Conservation (phyloP, 2,329 filamentous ascomycete genomes). For the Diaporthe batatas region DNA sequence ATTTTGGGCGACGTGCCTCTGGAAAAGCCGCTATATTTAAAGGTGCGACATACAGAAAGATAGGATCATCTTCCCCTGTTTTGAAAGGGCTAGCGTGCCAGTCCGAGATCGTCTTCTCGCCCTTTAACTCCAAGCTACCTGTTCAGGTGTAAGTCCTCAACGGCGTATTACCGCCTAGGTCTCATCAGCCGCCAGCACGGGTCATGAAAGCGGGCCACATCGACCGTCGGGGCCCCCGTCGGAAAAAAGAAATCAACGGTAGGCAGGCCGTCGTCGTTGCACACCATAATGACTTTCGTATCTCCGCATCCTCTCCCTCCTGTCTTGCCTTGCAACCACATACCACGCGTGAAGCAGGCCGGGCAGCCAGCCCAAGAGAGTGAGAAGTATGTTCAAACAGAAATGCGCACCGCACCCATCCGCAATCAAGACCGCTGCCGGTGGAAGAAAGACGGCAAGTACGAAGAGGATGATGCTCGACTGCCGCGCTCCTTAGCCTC, state of each 20-base stretch:
- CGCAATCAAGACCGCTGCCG: conserved; percentile 20
- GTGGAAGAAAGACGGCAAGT: conserved; percentile 32
- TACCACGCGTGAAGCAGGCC: conserved; percentile 35
- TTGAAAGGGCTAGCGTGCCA: neutral
- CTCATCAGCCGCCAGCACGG: neutral
- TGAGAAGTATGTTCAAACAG: conserved; percentile 36
- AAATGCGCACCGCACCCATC: conserved; percentile 34
- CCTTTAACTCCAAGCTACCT: neutral
- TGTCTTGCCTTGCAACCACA: conserved; percentile 29
- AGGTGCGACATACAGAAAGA: neutral
- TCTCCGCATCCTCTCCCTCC: conserved; percentile 14
- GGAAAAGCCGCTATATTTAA: neutral
- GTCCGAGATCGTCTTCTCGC: neutral
- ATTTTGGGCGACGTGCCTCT: neutral
- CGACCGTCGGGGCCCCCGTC: neutral
- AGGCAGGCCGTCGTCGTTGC: conserved; percentile 24
- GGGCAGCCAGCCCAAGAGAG: conserved; percentile 27
- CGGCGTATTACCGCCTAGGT: neutral
- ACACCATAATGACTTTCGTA: conserved; percentile 26
- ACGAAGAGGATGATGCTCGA: conserved; percentile 35
- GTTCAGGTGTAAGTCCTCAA: neutral
- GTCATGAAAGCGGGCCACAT: neutral
- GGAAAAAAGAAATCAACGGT: conserved; percentile 11
- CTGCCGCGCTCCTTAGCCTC: neutral
- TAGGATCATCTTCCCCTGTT: neutral